phyloP scores from a whole-genome alignment of 306 rosid species.

The Bauhinia variegata region DNA sequence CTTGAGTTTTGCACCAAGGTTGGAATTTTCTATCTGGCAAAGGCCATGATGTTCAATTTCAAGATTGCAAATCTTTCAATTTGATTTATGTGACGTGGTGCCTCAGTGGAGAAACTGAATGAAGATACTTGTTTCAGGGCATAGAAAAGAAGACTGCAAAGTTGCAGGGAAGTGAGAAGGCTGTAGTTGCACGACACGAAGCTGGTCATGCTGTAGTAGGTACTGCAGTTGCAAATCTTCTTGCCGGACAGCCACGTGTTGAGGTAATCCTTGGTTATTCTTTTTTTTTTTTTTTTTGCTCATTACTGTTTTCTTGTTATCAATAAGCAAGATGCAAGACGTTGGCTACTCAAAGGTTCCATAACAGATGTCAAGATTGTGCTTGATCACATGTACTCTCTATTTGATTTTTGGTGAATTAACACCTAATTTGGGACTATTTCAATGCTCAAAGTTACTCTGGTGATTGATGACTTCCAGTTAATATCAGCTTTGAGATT shows the following conservation, averaged over 20 bases:
- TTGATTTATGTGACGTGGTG: no score
- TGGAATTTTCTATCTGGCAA: conserved; percentile 15
- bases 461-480: not conserved
- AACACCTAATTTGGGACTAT: not conserved
- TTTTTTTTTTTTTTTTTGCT: conserved; percentile 4
- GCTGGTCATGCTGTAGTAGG: conserved; percentile 99
- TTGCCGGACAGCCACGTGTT: conserved; percentile 93
- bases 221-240: conserved; percentile 93
- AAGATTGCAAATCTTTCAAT: not conserved
- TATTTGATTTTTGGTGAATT: conserved; percentile 25
- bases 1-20: conserved; percentile 15
- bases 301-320: not conserved
- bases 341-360: conserved; percentile 25
- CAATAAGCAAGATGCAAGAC: conserved; percentile 18
- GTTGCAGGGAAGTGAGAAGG: conserved; percentile 90
- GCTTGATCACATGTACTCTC: conserved; percentile 13
- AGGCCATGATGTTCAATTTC: not conserved
- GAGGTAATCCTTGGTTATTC: conserved; percentile 57
- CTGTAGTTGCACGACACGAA: conserved; percentile 98
- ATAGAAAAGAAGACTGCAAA: conserved; percentile 95
- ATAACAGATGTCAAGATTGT: conserved; percentile 22
- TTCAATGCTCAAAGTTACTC: conserved; percentile 3
- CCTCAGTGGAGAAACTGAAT: conserved; percentile 36
- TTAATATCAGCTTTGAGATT: not conserved
- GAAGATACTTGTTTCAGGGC: conserved; percentile 64